These are phyloP conservation scores for Pseudogymnoascus sp. DNA, from an alignment of 2,329 filamentous ascomycete species.

Conservation along the genomic window DNA sequence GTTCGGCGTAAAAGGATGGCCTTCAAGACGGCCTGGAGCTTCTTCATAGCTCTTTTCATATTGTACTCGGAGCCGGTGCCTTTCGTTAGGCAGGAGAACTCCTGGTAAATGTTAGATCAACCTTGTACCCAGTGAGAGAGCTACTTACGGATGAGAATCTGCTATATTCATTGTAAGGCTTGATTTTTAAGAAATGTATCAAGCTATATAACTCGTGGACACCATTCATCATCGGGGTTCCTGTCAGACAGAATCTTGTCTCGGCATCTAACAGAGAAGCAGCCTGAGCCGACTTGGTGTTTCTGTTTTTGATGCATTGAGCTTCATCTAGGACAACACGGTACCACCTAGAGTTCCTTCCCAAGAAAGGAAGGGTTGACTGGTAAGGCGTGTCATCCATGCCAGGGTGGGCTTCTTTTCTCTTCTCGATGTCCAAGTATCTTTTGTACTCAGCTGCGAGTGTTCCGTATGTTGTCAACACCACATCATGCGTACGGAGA, in stretches of 20 bases:
- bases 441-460: constrained; percentile 53
- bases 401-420: constrained; percentile 24
- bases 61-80: constrained; percentile 15
- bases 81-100: constrained; percentile 34
- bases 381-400: constrained; percentile 26
- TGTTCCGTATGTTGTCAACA: constrained; percentile 73
- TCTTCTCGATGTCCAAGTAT: constrained; percentile 32
- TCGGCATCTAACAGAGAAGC: constrained; percentile 50
- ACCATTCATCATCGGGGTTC: constrained; percentile 84
- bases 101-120: constrained; percentile 24
- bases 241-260: constrained; percentile 68
- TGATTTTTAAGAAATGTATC: constrained; percentile 68
- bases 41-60: constrained; percentile 50
- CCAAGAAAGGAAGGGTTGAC: constrained; percentile 50
- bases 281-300: constrained; percentile 54
- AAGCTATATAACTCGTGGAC: constrained; percentile 72
- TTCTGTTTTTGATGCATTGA: constrained; percentile 72
- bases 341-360: constrained; percentile 55
- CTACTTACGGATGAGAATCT: constrained; percentile 50
- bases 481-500: constrained; percentile 62
- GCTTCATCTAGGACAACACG: constrained; percentile 72
- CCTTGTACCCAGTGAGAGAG: not conserved
- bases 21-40: constrained; percentile 68
- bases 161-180: constrained; percentile 61
- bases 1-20: constrained; percentile 76